A percentile compares a stretch with the other conserved stretches of the same genome.
Evolutionary conservation across 2,329 filamentous ascomycete species (phyloP).

Genomic region (Aspergillus hiratsukae): DNA sequence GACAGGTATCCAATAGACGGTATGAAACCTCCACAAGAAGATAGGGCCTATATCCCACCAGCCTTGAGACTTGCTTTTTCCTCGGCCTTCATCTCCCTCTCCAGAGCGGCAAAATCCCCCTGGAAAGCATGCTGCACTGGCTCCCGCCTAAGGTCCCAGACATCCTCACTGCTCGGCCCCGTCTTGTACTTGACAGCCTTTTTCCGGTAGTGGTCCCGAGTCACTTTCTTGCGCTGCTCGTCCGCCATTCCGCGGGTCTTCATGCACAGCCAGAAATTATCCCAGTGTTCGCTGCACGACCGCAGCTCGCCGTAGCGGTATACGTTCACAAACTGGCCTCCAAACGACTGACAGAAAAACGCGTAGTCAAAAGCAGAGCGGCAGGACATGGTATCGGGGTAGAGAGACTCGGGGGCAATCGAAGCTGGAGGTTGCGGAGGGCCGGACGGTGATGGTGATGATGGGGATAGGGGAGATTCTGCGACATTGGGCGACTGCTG

Average conservation of each 20-base stretch:
- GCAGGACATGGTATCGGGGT: slow-evolving; percentile 82
- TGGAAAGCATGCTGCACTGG: slow-evolving; percentile 52
- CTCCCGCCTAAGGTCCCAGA: slow-evolving; percentile 73
- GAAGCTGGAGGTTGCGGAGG: slow-evolving; percentile 22
- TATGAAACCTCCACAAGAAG: neutral
- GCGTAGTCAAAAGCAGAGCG: slow-evolving; percentile 85
- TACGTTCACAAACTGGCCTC: slow-evolving; percentile 85
- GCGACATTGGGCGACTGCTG: slow-evolving; percentile 1
- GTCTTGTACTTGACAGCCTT: slow-evolving; percentile 63
- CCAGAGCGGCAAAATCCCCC: slow-evolving; percentile 41
- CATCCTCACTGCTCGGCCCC: slow-evolving; percentile 76
- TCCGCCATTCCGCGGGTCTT: slow-evolving; percentile 63
- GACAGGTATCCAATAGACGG: slow-evolving; percentile 2
- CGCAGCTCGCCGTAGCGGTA: slow-evolving; percentile 80
- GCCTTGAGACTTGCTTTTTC: slow-evolving; percentile 36
- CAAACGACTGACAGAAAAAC: slow-evolving; percentile 88
- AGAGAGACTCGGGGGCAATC: slow-evolving; percentile 62
- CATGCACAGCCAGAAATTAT: slow-evolving; percentile 98
- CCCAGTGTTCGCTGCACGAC: slow-evolving; percentile 79
- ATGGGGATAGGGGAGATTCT: slow-evolving; percentile 10
- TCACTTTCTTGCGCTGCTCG: slow-evolving; percentile 53
- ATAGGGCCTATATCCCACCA: slow-evolving; percentile 8
- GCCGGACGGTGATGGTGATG: slow-evolving; percentile 4
- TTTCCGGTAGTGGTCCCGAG: slow-evolving; percentile 64
- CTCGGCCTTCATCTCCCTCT: slow-evolving; percentile 39